Conservation (phyloP, 345 rosid genomes). For the Citrus sp. region DNA sequence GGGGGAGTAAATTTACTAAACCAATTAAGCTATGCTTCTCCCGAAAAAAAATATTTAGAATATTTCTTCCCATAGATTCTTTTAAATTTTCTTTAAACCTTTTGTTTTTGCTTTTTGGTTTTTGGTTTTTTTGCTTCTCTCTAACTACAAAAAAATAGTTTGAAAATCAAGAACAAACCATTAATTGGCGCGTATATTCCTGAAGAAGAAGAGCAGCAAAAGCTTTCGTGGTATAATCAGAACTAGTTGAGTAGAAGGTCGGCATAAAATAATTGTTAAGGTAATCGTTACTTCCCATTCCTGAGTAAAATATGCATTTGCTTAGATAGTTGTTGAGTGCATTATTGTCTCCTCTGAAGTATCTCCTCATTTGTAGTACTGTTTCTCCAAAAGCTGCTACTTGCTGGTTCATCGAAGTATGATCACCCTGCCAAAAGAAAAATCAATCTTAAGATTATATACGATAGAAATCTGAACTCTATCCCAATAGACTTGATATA, state of each 20-base stretch:
- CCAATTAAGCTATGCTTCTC: too few species aligned
- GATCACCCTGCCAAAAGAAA: constrained; percentile 50
- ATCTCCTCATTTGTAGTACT: constrained; percentile 52
- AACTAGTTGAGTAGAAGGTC: constrained; percentile 57
- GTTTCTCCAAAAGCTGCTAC: constrained; percentile 37
- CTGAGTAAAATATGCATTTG: constrained; percentile 67
- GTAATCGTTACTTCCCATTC: constrained; percentile 91
- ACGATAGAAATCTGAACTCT: too few species aligned
- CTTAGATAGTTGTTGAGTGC: constrained; percentile 47
- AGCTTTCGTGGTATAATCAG: constrained; percentile 47
- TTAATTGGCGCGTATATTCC: constrained; percentile 65
- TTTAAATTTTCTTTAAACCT: too few species aligned
- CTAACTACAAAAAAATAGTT: not conserved
- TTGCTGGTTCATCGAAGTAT: constrained; percentile 73
- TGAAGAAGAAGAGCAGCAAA: constrained; percentile 65
- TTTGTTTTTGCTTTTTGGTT: not conserved
- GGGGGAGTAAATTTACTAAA: too few species aligned
- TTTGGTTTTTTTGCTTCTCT: too few species aligned
- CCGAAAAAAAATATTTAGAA: too few species aligned
- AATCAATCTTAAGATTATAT: not conserved
- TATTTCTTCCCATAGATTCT: not conserved
- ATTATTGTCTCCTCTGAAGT: constrained; percentile 56
- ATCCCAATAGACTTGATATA: too few species aligned
- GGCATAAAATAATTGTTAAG: constrained; percentile 91
- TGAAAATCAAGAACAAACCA: constrained; percentile 32